phyloP scores from a whole-genome alignment of 495 filamentous ascomycete species.

The Aspergillus heteromorphus region DNA sequence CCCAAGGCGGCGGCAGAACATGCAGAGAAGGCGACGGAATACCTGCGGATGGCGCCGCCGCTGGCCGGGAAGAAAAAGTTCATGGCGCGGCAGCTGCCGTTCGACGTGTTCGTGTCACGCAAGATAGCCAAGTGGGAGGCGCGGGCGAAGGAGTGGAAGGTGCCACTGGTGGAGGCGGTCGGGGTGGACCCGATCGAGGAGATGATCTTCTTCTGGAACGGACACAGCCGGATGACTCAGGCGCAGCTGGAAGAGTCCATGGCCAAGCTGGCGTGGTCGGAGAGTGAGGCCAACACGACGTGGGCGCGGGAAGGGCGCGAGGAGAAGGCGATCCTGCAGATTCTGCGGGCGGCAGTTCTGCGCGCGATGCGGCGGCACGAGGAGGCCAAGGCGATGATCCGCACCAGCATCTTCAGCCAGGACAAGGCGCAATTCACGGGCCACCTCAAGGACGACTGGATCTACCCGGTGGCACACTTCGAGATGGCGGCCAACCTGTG shows the following conservation, averaged over 20 bases:
- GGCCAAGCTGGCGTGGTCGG: conserved; percentile 59
- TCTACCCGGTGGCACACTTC: conserved; percentile 73
- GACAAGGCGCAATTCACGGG: conserved; percentile 70
- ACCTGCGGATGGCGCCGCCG: conserved; percentile 64
- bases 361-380: conserved; percentile 55
- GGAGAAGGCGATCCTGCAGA: conserved; percentile 63
- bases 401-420: conserved; percentile 54
- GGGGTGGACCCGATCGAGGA: conserved; percentile 82
- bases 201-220: conserved; percentile 95
- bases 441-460: conserved; percentile 73
- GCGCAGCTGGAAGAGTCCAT: conserved; percentile 61
- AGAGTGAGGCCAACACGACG: conserved; percentile 46
- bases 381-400: conserved; percentile 60
- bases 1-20: conserved; percentile 46
- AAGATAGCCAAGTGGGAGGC: conserved; percentile 90
- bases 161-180: conserved; percentile 74
- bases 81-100: conserved; percentile 83
- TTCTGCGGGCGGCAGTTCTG: conserved; percentile 63
- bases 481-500: conserved; percentile 83
- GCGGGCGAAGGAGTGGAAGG: conserved; percentile 59
- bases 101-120: conserved; percentile 80
- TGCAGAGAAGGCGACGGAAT: conserved; percentile 61
- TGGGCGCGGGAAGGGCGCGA: conserved; percentile 61
- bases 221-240: conserved; percentile 67
- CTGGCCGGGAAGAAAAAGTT: conserved; percentile 81